Base-by-base conservation (phyloP, 331 rosid species). In the Cydonia oblonga region DNA sequence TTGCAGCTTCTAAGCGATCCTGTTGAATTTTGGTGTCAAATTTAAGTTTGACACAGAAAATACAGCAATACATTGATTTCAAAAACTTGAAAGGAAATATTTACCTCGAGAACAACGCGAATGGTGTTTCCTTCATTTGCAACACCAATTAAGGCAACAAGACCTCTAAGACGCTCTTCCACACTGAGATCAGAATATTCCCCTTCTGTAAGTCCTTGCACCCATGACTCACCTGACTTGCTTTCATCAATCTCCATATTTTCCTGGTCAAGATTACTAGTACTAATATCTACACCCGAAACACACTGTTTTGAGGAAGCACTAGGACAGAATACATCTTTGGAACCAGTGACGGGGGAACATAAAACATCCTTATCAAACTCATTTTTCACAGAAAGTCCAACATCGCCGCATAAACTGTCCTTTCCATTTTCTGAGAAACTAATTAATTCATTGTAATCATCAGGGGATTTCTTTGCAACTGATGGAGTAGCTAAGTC, bases 1-100 rank as follows among this genome's bases (percentile, higher is more conserved):
- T 95, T 68, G 99, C 96, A 69, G 96, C 92, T 85, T 95, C 99
- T 91, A 95, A 73, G 19, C 99, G 99, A 80, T 91, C 97, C 99
- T 95, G 87, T 72, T 72, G 73, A 79, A 69, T 51, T 46, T 19
- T 67, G 25, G 70, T 19, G 76, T 88, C 84, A 86, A 76, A 79
- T 71, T 18, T 7, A 49, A 2, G 56, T 49, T 49, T 69, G 58
- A 24, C 67, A 64, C 56, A 66, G 20, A 68, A 81, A 35, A 61
- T 13, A 76, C 26, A 38, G 30, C 16, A 24, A 35, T 18, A 77
- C 52, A 61, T 44, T 58, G 68, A 72, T 51, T 64, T 64, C 5
- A 42, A 12, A 26, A 42, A 52, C 11, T 14, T 54, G 30, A 51
- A 58, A 76, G 62, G 26, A 51, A 49, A 58, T 62, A n/a, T 10